Evolutionary conservation across 192 early-diverging fungal species (phyloP).

Genomic region (Gaertneriomyces sp.): DNA sequence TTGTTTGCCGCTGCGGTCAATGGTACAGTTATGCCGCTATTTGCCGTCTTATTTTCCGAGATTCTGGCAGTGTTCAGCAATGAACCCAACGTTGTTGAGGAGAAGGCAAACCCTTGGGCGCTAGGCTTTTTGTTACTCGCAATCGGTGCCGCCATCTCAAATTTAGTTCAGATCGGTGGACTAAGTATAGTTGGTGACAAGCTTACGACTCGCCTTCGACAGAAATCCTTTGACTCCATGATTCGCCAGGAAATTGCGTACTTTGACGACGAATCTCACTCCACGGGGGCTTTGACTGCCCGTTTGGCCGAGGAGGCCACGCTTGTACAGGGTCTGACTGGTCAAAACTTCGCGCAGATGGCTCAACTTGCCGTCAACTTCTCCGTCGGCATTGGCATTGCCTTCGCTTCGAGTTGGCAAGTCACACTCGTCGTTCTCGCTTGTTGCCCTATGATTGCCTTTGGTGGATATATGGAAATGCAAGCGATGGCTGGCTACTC

Average conservation of each 20-base stretch:
- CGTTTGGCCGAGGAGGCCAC: slow-evolving; percentile 77
- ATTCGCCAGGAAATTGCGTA: slow-evolving; percentile 53
- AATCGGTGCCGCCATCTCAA: slow-evolving; percentile 54
- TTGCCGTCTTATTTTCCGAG: slow-evolving; percentile 49
- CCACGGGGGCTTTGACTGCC: slow-evolving; percentile 74
- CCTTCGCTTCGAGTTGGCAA: slow-evolving; percentile 75
- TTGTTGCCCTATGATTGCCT: slow-evolving; percentile 63
- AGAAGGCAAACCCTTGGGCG: slow-evolving; percentile 49
- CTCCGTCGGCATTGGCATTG: slow-evolving; percentile 50
- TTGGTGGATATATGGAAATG: slow-evolving; percentile 65
- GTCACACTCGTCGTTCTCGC: slow-evolving; percentile 72
- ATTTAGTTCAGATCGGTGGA: slow-evolving; percentile 44
- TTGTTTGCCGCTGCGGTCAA: slow-evolving; percentile 7
- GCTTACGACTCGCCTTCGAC: slow-evolving; percentile 40
- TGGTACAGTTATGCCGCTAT: slow-evolving; percentile 57
- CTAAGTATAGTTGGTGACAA: slow-evolving; percentile 39
- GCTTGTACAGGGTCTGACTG: slow-evolving; percentile 54
- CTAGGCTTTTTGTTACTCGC: slow-evolving; percentile 63
- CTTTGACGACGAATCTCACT: slow-evolving; percentile 60
- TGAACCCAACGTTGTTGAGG: slow-evolving; percentile 9
- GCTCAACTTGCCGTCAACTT: slow-evolving; percentile 34
- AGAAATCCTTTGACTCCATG: slow-evolving; percentile 38
- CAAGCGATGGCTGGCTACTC: slow-evolving; percentile 57
- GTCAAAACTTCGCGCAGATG: slow-evolving; percentile 49
- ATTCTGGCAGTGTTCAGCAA: slow-evolving; percentile 34